Conservation (phyloP, 805 yeast genomes). For the Wickerhamomyces bovis region DNA sequence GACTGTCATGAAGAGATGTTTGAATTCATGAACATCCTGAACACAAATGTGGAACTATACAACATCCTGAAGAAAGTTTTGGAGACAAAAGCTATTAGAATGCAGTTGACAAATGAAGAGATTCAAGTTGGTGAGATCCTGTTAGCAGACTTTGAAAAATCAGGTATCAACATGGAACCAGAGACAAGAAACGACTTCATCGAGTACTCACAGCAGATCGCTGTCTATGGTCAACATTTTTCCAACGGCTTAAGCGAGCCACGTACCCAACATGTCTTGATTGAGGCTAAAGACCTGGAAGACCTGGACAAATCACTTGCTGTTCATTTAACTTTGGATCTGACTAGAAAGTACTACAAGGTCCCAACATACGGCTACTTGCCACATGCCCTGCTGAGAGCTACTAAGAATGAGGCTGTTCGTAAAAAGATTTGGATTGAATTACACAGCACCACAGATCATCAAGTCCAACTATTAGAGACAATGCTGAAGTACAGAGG, state of each 20-base stretch:
- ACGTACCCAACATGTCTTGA: conserved; percentile 13
- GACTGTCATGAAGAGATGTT: conserved; percentile 82
- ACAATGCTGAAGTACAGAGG: conserved; percentile 61
- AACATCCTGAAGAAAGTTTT: conserved; percentile 52
- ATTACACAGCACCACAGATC: conserved; percentile 55
- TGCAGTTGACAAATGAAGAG: conserved; percentile 62
- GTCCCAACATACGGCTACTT: conserved; percentile 58
- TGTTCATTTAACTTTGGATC: conserved; percentile 27
- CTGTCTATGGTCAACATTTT: conserved; percentile 76
- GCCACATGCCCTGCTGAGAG: conserved; percentile 58
- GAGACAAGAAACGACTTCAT: conserved; percentile 65
- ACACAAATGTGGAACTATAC: conserved; percentile 74
- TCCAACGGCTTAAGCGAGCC: conserved; percentile 24
- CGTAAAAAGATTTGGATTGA: conserved; percentile 72
- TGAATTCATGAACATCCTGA: conserved; percentile 88
- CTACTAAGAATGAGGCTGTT: conserved; percentile 48
- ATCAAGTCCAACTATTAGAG: conserved; percentile 57
- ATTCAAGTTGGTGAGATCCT: conserved; percentile 74
- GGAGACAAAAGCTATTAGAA: conserved; percentile 24
- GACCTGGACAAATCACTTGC: conserved; percentile 20
- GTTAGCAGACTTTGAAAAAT: conserved; percentile 78
- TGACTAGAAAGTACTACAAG: conserved; percentile 35
- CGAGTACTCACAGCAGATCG: conserved; percentile 70
- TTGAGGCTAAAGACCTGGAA: conserved; percentile 17
- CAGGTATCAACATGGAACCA: conserved; percentile 78